These are phyloP conservation scores for Piedraia hortae DNA, from an alignment of 2,329 filamentous ascomycete genomes.

Conservation along the genomic window DNA sequence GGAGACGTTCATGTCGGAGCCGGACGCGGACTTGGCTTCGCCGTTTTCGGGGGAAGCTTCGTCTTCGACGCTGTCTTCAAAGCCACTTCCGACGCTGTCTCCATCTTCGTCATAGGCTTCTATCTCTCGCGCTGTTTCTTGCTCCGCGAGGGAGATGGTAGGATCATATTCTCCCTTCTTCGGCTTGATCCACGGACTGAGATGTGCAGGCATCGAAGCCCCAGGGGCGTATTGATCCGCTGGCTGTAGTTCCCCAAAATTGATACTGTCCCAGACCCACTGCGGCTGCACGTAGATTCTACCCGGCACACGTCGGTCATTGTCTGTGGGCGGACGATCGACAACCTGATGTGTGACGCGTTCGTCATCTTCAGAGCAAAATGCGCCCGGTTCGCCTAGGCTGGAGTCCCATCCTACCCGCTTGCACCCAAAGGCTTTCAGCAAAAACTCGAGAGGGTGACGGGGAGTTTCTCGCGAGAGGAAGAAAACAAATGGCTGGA, in stretches of 20 bases:
- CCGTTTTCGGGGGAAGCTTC: constrained; percentile 11
- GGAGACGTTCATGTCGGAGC: constrained; percentile 20
- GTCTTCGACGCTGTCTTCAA: constrained; percentile 18
- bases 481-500: constrained; percentile 71
- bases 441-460: constrained; percentile 70
- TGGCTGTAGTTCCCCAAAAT: constrained; percentile 66
- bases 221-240: constrained; percentile 77
- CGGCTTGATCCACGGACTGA: constrained; percentile 84
- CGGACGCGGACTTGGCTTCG: constrained; percentile 11
- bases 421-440: constrained; percentile 86
- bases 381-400: constrained; percentile 59
- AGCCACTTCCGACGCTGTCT: constrained; percentile 20
- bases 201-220: constrained; percentile 66
- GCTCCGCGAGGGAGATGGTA: constrained; percentile 56
- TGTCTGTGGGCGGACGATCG: constrained; percentile 37
- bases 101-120: constrained; percentile 20
- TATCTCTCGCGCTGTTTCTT: constrained; percentile 67
- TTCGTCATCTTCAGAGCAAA: constrained; percentile 65
- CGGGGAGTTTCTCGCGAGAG: constrained; percentile 82
- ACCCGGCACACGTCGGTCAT: constrained; percentile 43
- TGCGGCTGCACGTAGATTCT: constrained; percentile 86
- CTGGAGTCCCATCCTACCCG: constrained; percentile 84
- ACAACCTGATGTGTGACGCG: constrained; percentile 91
- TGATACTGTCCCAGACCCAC: constrained; percentile 95
- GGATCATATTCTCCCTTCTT: constrained; percentile 79